Evolutionary conservation across 768 basidiomycete species (phyloP).

Genomic region (Leccinum imitatum): DNA sequence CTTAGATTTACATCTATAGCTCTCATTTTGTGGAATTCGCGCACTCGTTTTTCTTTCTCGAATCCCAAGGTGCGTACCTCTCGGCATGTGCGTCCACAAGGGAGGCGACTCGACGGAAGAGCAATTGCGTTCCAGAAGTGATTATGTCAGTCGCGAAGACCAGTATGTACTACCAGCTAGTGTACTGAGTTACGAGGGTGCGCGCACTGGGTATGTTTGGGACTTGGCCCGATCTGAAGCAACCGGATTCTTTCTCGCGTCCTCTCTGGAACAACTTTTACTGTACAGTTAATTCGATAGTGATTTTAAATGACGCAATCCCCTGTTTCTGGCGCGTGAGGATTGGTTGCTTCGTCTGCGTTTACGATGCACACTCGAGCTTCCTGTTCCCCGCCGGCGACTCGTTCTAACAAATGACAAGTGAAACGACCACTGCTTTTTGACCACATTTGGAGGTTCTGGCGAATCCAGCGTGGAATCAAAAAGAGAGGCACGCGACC

Average conservation of each 20-base stretch:
- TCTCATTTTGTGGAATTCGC: constrained; percentile 16
- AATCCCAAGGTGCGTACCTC: not conserved
- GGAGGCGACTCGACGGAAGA: not conserved
- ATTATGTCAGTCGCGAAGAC: too few relatives aligned
- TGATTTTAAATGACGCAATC: not conserved
- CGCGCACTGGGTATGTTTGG: not conserved
- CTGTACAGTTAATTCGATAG: not conserved
- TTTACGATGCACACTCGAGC: not conserved
- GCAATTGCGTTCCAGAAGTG: too few relatives aligned
- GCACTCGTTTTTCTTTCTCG: constrained; percentile 1
- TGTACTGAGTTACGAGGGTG: not conserved
- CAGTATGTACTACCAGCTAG: too few relatives aligned
- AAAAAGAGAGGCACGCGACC: not conserved
- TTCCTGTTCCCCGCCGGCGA: not conserved
- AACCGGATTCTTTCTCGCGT: not conserved
- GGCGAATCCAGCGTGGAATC: not conserved
- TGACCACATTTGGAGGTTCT: not conserved
- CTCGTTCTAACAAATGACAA: not conserved
- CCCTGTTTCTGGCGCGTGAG: too few relatives aligned
- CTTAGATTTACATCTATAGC: constrained; percentile 28
- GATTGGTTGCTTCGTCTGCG: not conserved
- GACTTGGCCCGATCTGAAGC: not conserved
- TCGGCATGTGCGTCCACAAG: too few relatives aligned
- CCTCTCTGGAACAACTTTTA: not conserved
- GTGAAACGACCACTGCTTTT: not conserved